phyloP scores from a whole-genome alignment of 75 land plant genomes.

The Ceratopteris richardii region DNA sequence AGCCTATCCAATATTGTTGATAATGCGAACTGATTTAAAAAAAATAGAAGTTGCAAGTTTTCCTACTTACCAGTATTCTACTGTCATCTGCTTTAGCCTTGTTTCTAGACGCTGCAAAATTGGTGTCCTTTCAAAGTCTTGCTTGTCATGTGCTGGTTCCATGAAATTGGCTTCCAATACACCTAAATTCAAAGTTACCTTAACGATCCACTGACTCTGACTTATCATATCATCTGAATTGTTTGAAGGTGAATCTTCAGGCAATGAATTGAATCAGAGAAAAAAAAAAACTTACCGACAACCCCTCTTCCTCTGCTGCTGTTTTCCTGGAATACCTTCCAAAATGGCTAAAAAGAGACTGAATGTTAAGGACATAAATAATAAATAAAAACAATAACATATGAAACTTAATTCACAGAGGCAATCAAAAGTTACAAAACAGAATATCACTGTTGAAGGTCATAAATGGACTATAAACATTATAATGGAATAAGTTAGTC shows the following conservation, averaged over 20 bases:
- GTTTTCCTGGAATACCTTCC: constrained; percentile 60
- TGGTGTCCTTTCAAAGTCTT: constrained; percentile 1
- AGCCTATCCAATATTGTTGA: too few relatives aligned
- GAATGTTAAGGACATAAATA: too few relatives aligned
- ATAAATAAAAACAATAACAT: neutral
- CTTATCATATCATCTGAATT: too few relatives aligned
- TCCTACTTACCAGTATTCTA: constrained; percentile 1
- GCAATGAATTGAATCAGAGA: neutral
- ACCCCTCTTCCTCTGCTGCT: constrained; percentile 87
- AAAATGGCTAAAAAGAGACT: constrained; percentile 65
- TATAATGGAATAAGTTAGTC: too few relatives aligned
- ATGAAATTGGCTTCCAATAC: constrained; percentile 1
- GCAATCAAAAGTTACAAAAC: too few relatives aligned
- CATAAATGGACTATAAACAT: too few relatives aligned
- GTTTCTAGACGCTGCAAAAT: neutral
- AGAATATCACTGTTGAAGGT: too few relatives aligned
- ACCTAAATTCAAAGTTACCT: neutral
- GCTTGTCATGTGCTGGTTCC: constrained; percentile 11
- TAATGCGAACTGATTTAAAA: too few relatives aligned
- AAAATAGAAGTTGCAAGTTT: too few relatives aligned
- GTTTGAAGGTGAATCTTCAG: too few relatives aligned
- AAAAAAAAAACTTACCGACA: constrained; percentile 49
- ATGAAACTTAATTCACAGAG: neutral
- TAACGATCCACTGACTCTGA: too few relatives aligned
- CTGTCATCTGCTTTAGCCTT: constrained; percentile 4